Percentiles rank a stretch among this genome's conserved stretches.
These are phyloP conservation scores for Alternaria burnsii DNA, from an alignment of 2,329 filamentous ascomycete species.

Conservation along the genomic window DNA sequence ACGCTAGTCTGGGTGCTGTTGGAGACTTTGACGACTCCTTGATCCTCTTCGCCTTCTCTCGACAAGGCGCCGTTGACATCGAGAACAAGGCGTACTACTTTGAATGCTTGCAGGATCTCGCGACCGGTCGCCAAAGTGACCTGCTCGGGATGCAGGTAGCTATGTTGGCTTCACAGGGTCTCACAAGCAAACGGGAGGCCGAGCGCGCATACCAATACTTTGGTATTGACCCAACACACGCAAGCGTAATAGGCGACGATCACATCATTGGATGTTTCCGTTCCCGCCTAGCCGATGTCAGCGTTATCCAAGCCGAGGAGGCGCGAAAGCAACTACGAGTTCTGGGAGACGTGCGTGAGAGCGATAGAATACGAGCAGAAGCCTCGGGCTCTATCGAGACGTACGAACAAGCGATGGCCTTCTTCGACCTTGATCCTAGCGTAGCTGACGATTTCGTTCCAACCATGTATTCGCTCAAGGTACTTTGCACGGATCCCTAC, in stretches of 20 bases:
- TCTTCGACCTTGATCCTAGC: slow-evolving; percentile 60
- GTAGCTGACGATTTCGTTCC: slow-evolving; percentile 66
- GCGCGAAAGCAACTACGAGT: slow-evolving; percentile 65
- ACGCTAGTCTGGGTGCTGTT: slow-evolving; percentile 69
- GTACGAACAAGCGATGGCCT: slow-evolving; percentile 70
- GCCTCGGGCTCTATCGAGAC: slow-evolving; percentile 68
- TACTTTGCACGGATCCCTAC: slow-evolving; percentile 35
- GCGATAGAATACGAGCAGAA: slow-evolving; percentile 65
- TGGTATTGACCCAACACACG: slow-evolving; percentile 57
- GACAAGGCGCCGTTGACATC: slow-evolving; percentile 66
- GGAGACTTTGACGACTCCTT: slow-evolving; percentile 69
- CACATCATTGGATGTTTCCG: slow-evolving; percentile 70
- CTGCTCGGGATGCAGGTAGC: slow-evolving; percentile 66
- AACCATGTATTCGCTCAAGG: slow-evolving; percentile 65
- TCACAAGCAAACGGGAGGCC: slow-evolving; percentile 66
- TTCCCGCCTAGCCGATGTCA: slow-evolving; percentile 64
- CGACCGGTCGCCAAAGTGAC: slow-evolving; percentile 63
- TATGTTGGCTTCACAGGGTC: slow-evolving; percentile 66
- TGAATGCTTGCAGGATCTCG: slow-evolving; percentile 69
- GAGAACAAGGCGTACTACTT: slow-evolving; percentile 67
- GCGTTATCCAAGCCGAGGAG: slow-evolving; percentile 63
- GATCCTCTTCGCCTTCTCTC: slow-evolving; percentile 69
- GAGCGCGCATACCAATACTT: slow-evolving; percentile 67
- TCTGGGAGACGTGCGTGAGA: slow-evolving; percentile 67
- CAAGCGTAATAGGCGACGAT: slow-evolving; percentile 61